phyloP scores from a whole-genome alignment of 2,329 filamentous ascomycete species.

The Exserohilum rostratum region DNA sequence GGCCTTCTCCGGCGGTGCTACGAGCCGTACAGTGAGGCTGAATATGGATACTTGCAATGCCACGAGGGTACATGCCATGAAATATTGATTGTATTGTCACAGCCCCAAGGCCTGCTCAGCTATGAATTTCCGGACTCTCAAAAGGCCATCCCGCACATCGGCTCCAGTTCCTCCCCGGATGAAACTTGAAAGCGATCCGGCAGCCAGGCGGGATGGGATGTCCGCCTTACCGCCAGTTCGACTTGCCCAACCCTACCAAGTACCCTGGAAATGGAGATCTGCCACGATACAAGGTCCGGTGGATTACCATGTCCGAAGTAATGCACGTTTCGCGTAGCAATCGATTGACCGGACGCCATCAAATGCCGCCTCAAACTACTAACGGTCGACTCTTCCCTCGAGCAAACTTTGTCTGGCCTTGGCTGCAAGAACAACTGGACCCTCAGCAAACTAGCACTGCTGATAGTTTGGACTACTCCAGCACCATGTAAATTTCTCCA shows the following conservation, averaged over 20 bases:
- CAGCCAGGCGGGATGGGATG: neutral
- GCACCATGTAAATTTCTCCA: neutral
- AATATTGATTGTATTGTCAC: neutral
- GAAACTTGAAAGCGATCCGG: neutral
- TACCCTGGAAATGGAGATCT: neutral
- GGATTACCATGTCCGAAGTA: neutral
- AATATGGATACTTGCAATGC: neutral
- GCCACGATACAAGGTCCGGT: neutral
- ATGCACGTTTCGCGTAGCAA: neutral
- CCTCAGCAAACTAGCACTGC: no score
- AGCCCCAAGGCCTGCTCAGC: neutral
- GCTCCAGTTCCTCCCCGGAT: neutral
- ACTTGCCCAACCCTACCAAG: neutral
- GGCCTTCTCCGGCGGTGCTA: neutral
- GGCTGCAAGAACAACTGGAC: neutral
- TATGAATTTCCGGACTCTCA: neutral
- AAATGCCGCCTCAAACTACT: neutral
- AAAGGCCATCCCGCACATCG: neutral
- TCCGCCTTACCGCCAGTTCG: neutral
- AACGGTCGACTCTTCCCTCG: neutral
- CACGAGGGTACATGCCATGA: neutral
- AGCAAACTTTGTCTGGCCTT: neutral
- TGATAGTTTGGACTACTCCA: neutral
- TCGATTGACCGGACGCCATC: neutral
- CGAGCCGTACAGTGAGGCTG: neutral